Evolutionary conservation across 129 eudicot genomes (phyloP).

Genomic region (Saussurea involucrata): DNA sequence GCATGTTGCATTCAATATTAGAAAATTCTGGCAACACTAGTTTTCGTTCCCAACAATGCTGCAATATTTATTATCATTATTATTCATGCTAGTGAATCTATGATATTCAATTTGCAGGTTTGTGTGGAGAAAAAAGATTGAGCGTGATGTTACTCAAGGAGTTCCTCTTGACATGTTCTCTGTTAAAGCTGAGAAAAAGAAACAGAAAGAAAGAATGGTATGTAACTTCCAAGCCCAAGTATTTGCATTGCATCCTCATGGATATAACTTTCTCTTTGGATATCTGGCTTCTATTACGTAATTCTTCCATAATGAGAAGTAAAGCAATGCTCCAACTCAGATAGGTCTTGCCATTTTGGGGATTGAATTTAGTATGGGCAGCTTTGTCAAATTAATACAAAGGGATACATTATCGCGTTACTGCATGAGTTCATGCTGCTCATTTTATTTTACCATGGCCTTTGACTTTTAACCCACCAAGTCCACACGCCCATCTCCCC

Average conservation of each 20-base stretch:
- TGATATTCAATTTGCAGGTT: no score
- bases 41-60: background rate
- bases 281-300: background rate
- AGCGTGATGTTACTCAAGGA: no score
- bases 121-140: no score
- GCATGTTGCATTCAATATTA: no score
- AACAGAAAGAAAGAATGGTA: conserved; percentile 88
- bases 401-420: no score
- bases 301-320: background rate
- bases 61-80: background rate
- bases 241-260: background rate
- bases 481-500: background rate
- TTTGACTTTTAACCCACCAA: no score
- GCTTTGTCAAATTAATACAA: background rate
- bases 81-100: background rate
- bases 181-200: conserved; percentile 77
- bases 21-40: background rate
- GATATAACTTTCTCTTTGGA: background rate
- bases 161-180: conserved; percentile 79
- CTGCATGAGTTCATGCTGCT: no score
- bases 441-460: no score
- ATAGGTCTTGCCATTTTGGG: no score
- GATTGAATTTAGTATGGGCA: no score
- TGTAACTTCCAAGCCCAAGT: conserved; percentile 3
- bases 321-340: no score